phyloP scores from a whole-genome alignment of 2,329 filamentous ascomycete genomes.

The Verticillium longisporum region DNA sequence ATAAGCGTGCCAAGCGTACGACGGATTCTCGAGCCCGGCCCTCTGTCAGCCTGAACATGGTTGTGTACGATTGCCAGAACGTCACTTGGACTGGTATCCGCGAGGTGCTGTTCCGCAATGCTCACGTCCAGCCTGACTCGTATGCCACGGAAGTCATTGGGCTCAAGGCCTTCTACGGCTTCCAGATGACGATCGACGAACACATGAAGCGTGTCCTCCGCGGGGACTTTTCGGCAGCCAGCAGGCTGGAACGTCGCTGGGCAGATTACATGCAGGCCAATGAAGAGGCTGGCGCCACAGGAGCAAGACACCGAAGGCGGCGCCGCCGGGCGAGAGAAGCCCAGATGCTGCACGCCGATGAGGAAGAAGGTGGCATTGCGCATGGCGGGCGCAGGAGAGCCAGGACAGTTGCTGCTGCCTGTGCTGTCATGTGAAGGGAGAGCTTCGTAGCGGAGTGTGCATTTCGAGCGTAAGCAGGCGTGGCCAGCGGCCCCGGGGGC shows the following conservation, averaged over 20 bases:
- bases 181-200: constrained; percentile 91
- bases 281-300: constrained; percentile 70
- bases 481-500: not conserved
- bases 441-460: not conserved
- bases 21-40: constrained; percentile 34
- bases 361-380: constrained; percentile 61
- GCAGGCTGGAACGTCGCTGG: constrained; percentile 84
- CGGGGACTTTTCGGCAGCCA: constrained; percentile 68
- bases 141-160: constrained; percentile 75
- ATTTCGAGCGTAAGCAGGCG: not conserved
- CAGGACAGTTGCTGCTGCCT: constrained; percentile 53
- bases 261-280: constrained; percentile 88
- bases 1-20: constrained; percentile 48
- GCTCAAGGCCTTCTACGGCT: constrained; percentile 91
- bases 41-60: constrained; percentile 61
- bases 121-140: constrained; percentile 54
- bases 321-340: constrained; percentile 76
- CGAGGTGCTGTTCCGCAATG: constrained; percentile 80
- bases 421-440: constrained; percentile 51
- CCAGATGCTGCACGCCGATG: constrained; percentile 70
- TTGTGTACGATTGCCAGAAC: constrained; percentile 86
- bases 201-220: constrained; percentile 80
- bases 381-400: constrained; percentile 52
- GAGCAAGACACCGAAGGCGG: constrained; percentile 60
- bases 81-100: constrained; percentile 89